Base-by-base conservation (phyloP, 441 rosid species). In the Euphorbia corollata region DNA sequence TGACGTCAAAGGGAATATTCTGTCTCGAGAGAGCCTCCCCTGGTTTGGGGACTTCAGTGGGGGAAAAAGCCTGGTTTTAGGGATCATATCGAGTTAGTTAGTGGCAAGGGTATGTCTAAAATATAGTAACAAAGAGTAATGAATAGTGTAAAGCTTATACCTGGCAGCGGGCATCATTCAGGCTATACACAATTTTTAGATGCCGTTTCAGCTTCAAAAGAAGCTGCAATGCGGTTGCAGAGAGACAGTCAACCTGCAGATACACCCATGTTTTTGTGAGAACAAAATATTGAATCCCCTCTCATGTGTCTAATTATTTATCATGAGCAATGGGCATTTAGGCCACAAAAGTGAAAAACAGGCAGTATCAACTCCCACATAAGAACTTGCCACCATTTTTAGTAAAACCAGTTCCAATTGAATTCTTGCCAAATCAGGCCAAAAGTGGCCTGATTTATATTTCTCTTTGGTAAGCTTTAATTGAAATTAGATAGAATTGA, bases 161-260 rank as follows among this genome's bases (percentile, higher is more conserved):
- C 93, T 90, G 97, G 84, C 99, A 95, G 39, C 96, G 94, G n/a
- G 92, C 86, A 81, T 95, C 96, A 67, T 89, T 84, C 73, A 90
- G 79, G 79, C 96, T 80, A 74, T 87, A 92, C 10, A 87, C 83
- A 71, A 90, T 85, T 77, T 95, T 95, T 57, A 95, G 80, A 80
- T 88, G 87, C 77, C 97, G 85, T 78, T 92, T 92, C 50, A 95
- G 91, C 85, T 82, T 92, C 87, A 90, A 72, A 72, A 95, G 97
- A 75, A 95, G 96, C 83, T 87, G 93, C 81, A 90, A 71, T 53
- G 98, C 89, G n/a, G 78, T 79, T 58, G 98, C 97, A 36, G 87
- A 78, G 58, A 92, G 76, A 68, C 88, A 85, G 45, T 90, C 94
- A 65, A 77, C 84, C 99, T 95, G 85, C 63, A 75, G 61, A 69